Base-by-base conservation (phyloP, 116 monocot genomes). In the Phalaenopsis hybrid region DNA sequence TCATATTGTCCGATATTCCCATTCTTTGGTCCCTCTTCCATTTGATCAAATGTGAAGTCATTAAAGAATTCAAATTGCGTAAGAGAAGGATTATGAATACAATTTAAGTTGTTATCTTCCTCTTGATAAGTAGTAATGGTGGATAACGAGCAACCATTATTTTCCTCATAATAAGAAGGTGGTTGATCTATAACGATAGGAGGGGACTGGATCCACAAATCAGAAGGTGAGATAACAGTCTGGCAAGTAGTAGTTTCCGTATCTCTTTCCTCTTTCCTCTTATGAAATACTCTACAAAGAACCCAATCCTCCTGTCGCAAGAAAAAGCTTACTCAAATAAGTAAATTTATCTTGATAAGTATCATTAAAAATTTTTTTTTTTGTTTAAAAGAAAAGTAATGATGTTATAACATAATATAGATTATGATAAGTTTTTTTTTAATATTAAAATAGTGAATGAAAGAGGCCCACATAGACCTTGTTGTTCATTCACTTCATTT, bases 261-360 rank as follows among this genome's bases (percentile, higher is more conserved):
- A 31, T n/a, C 78, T 16, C 59, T 43, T 51, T 78, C 82, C 50
- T 45, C 78, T 78, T 78, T 83, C 21, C 50, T 78, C 51, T 78
- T 83, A 50, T 69, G 63, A 44, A 78, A 78, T 16, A 83, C 77
- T 50, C 82, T 78, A 20, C 82, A 83, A 23, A 83, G 82, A 4
- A 83, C 82, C 82, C 82, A 83, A 25, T 83, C 82, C 50, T 83
- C 82, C 82, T 83, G 78, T 57, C 20, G 25, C 65, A 49, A 28
- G 15, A 77, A 21, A 11, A 75, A 75, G 46, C 33, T 4, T 63
- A 63, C 25, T 8, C 63, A 23, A 63, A 63, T 63, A 63, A 63
- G 25, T 23, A 63, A 11, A 5, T 5, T 63, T 63, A 15, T 63
- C 63, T 63, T 63, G 25, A 63, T 63, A 63, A 55, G 15, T 12